These are phyloP conservation scores for Zopfochytrium polystomum DNA, from an alignment of 371 early-diverging fungal species.

Conservation along the genomic window DNA sequence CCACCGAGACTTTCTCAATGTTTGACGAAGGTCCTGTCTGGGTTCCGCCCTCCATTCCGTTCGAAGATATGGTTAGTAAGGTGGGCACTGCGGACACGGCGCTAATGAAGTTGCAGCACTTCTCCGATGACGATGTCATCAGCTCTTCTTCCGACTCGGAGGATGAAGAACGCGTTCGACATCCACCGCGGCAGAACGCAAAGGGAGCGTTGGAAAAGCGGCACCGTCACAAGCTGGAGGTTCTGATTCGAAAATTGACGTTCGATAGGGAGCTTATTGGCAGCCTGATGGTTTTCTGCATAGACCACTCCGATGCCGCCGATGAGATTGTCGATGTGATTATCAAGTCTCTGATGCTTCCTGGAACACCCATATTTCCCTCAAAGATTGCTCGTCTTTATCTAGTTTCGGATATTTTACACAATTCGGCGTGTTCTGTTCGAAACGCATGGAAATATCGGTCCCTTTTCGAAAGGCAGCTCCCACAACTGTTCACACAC, in stretches of 20 bases:
- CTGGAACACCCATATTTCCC: slow-evolving; percentile 57
- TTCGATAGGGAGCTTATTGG: slow-evolving; percentile 70
- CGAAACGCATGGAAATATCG: slow-evolving; percentile 87
- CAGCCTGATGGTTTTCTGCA: slow-evolving; percentile 78
- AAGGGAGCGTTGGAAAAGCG: slow-evolving; percentile 5
- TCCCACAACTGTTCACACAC: slow-evolving; percentile 67
- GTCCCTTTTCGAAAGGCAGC: slow-evolving; percentile 63
- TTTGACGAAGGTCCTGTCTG: slow-evolving; percentile 79
- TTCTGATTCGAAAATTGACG: slow-evolving; percentile 33
- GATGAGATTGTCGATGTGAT: slow-evolving; percentile 68
- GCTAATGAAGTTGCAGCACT: not conserved
- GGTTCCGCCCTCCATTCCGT: slow-evolving; percentile 79
- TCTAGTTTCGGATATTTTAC: slow-evolving; percentile 81
- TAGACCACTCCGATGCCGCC: slow-evolving; percentile 74
- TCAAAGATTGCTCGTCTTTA: slow-evolving; percentile 73
- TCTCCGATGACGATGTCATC: slow-evolving; percentile 15
- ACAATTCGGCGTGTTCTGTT: slow-evolving; percentile 71
- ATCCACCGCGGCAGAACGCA: not conserved
- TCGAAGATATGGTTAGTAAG: slow-evolving; percentile 48
- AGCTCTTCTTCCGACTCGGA: slow-evolving; percentile 25
- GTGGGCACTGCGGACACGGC: not conserved
- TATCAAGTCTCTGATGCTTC: slow-evolving; percentile 56
- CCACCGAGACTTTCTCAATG: slow-evolving; percentile 81
- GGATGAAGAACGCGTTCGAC: slow-evolving; percentile 11
- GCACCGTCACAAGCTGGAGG: slow-evolving; percentile 27